A percentile compares a stretch with the other conserved stretches of the same genome.
phyloP scores from a whole-genome alignment of 768 basidiomycete species.

The Mycena venus region DNA sequence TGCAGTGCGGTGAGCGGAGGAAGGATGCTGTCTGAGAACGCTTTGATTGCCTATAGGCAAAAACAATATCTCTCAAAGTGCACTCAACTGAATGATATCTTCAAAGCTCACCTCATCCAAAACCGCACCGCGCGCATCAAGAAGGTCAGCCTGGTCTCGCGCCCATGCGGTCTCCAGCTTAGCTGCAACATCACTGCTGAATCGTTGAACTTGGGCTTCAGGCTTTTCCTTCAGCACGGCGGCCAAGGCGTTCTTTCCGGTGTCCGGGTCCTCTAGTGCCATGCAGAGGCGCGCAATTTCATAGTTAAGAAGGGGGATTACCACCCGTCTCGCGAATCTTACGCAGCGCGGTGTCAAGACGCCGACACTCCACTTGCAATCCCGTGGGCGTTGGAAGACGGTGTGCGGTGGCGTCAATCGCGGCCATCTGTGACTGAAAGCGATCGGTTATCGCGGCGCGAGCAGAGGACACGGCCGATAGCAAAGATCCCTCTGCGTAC shows the following conservation, averaged over 20 bases:
- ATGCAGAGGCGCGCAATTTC: slow-evolving; percentile 7
- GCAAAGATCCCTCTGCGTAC: background rate
- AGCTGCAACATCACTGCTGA: slow-evolving; percentile 33
- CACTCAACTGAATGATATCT: background rate
- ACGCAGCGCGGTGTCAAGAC: slow-evolving; percentile 9
- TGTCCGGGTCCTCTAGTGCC: slow-evolving; percentile 4
- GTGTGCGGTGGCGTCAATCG: background rate
- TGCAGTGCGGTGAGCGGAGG: slow-evolving; percentile 42
- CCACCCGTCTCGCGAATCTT: background rate
- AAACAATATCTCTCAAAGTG: background rate
- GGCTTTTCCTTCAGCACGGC: background rate
- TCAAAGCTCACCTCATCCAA: slow-evolving; percentile 41
- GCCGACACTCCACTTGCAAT: slow-evolving; percentile 15
- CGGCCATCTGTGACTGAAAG: slow-evolving; percentile 16
- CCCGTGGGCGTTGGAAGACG: slow-evolving; percentile 6
- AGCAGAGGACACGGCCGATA: background rate
- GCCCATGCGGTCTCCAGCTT: slow-evolving; percentile 48
- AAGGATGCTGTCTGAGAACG: slow-evolving; percentile 37
- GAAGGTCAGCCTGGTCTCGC: slow-evolving; percentile 43
- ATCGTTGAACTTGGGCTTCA: background rate
- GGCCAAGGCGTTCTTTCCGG: background rate
- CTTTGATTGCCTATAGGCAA: slow-evolving; percentile 37
- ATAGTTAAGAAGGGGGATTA: background rate
- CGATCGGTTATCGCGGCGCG: background rate
- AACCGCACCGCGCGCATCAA: slow-evolving; percentile 37